Evolutionary conservation across 2,329 filamentous ascomycete genomes (phyloP), one percentile per base, ranked within the genome.

Genomic region (Colletotrichum simmondsii): DNA sequence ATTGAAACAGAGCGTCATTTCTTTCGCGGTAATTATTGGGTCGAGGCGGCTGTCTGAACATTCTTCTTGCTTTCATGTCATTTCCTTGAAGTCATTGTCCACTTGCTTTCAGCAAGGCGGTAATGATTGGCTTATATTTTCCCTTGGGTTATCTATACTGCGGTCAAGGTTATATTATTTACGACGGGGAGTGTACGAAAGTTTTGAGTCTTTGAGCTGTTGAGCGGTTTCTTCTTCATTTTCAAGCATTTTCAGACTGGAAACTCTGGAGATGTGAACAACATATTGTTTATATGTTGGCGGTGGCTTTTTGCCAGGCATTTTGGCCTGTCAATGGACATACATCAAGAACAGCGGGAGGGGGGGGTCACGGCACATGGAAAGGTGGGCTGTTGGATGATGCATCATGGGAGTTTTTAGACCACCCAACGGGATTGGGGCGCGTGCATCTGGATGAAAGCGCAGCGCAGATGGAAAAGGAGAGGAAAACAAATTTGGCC

Each of bases 131-230:
- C 8, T 46, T 26, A 26, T 61, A 26, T 10, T 35, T 70, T 70
- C 16, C 35, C 53, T 71, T 71, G 22, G n/a, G 24, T 58, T 32
- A 26, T 37, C 37, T 24, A 54, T 16, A 52, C 54, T 28, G 54
- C n/a, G 28, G 49, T 24, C 35, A 28, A 61, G 49, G 37, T 32
- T 71, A 57, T 67, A 62, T 62, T 52, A 30, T 32, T 37, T 65
- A 35, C 22, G 24, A 16, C n/a, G 71, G 71, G 62, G 71, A 62
- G 71, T 73, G 71, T 73, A 73, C 16, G 68, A 73, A 66, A 57
- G 42, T 42, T 16, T 42, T 16, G 37, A 19, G 14, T 60, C 66
- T 28, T 19, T 22, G 24, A 37, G 32, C 46, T 72, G 65, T 72
- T 53, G 61, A 71, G 61, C 68, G 68, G 68, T 71, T 52, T 60